Evolutionary conservation across 495 filamentous ascomycete species (phyloP), one percentile per base, ranked within the genome.

Genomic region (Aspergillus diversus): DNA sequence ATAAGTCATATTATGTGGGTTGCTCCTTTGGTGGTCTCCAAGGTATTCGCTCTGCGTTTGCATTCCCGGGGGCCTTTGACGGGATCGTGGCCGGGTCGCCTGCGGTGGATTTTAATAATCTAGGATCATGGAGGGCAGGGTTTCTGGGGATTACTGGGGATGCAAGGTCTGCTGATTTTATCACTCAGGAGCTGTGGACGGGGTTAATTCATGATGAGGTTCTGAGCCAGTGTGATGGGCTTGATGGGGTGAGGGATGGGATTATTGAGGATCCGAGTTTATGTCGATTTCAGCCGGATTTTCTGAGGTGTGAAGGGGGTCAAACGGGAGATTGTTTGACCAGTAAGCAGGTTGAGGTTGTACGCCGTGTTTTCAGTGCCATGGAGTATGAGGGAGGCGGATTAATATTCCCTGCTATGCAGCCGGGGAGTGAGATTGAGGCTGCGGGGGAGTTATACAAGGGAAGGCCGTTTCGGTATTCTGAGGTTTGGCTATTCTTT

Each of bases 31-130:
- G 78, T 7, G 80, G 80, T 4, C 66, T 71, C 7, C 72, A 82
- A 61, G 80, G 79, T 8, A 70, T 79, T 37, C 72, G 75, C 61
- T 61, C 65, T 7, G 72, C 71, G 13, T 67, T 75, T 39, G 67
- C 71, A 47, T 79, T 71, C 60, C 79, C 79, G 0, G 67, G 66
- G 5, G 72, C 77, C 35, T 81, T 87, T 62, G 85, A 90, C 66
- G 87, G 87, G 33, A 82, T 84, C 13, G 64, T 89, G 5, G 77
- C 80, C 33, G 84, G 83, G 6, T 78, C 82, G 17, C 80, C 71
- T 11, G 69, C 71, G 15, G 31, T 71, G 60, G 73, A 69, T 55
- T 80, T 78, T 59, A 77, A 75, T 46, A 76, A 78, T 47, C 69
- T 82, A 5, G 68, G 61, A 7, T 75, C 74, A 0, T 83, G 78